A percentile compares a stretch with the other conserved stretches of the same genome.
phyloP scores from a whole-genome alignment of 331 rosid species.

The Erythrophleum ivorense region DNA sequence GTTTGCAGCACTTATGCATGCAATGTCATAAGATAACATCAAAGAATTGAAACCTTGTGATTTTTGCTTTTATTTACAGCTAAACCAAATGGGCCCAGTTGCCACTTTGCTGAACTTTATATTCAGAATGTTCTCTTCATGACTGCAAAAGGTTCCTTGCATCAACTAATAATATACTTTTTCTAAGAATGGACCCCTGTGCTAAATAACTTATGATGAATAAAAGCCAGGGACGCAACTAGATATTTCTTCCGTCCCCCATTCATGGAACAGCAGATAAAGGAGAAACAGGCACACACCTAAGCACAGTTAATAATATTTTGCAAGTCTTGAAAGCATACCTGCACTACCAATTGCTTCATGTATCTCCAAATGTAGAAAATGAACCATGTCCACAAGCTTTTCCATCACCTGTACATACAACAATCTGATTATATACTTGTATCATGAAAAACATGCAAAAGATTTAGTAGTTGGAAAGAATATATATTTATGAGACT shows the following conservation, averaged over 20 bases:
- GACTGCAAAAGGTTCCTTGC: conserved; percentile 4
- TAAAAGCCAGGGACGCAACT: conserved; percentile 9
- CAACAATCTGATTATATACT: conserved; percentile 39
- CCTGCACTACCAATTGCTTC: conserved; percentile 91
- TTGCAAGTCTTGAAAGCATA: conserved; percentile 48
- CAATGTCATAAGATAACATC: too few relatives aligned
- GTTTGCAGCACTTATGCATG: too few relatives aligned
- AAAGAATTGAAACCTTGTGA: too few relatives aligned
- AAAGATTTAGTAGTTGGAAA: conserved; percentile 28
- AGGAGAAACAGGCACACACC: conserved; percentile 2
- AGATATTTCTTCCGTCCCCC: not conserved
- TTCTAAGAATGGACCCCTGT: not conserved
- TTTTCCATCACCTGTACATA: conserved; percentile 91
- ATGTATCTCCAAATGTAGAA: conserved; percentile 81
- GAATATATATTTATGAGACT: not conserved
- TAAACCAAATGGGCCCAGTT: too few relatives aligned
- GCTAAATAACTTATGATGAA: conserved; percentile 8
- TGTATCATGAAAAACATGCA: conserved; percentile 25
- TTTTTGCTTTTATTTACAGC: too few relatives aligned
- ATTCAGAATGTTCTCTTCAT: too few relatives aligned
- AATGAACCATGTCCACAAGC: conserved; percentile 80
- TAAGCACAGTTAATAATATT: conserved; percentile 35
- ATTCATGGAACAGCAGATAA: conserved; percentile 24
- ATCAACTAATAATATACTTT: conserved; percentile 10
- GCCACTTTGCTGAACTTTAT: too few relatives aligned